Percentiles rank a stretch among this genome's conserved stretches.
phyloP scores from a whole-genome alignment of 441 rosid genomes.

The Jatropha podagrica region DNA sequence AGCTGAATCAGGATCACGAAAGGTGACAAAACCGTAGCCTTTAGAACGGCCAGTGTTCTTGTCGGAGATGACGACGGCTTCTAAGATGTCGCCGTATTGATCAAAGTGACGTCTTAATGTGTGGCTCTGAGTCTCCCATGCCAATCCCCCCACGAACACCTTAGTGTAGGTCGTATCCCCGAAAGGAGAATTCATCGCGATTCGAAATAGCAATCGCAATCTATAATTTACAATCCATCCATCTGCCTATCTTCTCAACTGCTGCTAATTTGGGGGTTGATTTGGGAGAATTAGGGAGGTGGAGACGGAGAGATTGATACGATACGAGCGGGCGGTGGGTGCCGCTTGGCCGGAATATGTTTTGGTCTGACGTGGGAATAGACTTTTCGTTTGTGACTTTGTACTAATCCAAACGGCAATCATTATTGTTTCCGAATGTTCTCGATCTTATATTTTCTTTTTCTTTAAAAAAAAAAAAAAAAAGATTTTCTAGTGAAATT shows the following conservation, averaged over 20 bases:
- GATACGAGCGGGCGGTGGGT: too few relatives aligned
- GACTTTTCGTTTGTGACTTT: constrained; percentile 13
- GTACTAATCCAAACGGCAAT: constrained; percentile 17
- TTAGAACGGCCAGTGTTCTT: constrained; percentile 63
- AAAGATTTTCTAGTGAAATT: too few relatives aligned
- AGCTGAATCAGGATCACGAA: constrained; percentile 46
- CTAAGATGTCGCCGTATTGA: constrained; percentile 66
- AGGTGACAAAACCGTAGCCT: constrained; percentile 69
- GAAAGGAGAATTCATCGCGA: constrained; percentile 17
- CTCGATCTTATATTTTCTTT: neutral
- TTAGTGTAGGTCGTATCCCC: constrained; percentile 63
- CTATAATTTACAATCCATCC: neutral
- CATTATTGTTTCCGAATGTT: neutral
- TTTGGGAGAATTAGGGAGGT: neutral
- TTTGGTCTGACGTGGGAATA: constrained; percentile 16
- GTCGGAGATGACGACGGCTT: constrained; percentile 72
- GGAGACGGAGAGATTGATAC: neutral
- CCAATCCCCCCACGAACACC: constrained; percentile 73
- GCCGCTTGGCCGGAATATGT: constrained; percentile 6
- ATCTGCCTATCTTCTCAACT: too few relatives aligned
- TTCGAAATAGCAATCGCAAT: neutral
- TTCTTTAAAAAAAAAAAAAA: too few relatives aligned
- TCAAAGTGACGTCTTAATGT: constrained; percentile 52
- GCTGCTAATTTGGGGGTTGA: neutral
- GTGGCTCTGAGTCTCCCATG: constrained; percentile 69